Percentiles rank a stretch among this genome's conserved stretches.
Evolutionary conservation across 768 basidiomycete species (phyloP).

Genomic region (Tulasnella sp.): DNA sequence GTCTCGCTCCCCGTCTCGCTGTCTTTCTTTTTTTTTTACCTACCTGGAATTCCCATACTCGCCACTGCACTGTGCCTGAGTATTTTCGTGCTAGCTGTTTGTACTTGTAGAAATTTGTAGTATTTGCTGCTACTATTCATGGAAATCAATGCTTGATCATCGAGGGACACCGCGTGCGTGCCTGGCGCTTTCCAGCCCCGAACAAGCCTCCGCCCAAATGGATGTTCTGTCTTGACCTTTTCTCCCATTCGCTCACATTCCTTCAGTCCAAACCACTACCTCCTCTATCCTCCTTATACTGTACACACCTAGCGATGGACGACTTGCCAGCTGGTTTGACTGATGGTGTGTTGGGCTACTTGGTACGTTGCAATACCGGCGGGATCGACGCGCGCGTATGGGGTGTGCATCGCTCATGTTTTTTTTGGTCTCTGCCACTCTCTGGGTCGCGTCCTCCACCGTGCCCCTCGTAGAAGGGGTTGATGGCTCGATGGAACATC

Average conservation of each 20-base stretch:
- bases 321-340: not conserved
- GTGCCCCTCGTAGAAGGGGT: not conserved
- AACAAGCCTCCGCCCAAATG: not conserved
- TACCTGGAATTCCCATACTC: not conserved
- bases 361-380: not conserved
- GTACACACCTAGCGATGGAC: not conserved
- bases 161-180: not conserved
- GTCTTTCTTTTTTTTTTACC: not conserved
- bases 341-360: not conserved
- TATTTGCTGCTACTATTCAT: not conserved
- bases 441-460: not conserved
- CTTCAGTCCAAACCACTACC: not conserved
- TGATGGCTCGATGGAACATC: conserved; percentile 10
- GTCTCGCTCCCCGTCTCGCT: conserved; percentile 1
- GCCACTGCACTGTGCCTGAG: not conserved
- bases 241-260: not conserved
- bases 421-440: too few relatives aligned
- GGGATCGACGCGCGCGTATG: not conserved
- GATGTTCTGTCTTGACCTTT: not conserved
- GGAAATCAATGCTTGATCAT: not conserved
- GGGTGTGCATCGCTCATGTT: not conserved
- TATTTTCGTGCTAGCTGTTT: not conserved
- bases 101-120: not conserved
- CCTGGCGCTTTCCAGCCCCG: not conserved
- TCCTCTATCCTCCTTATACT: not conserved